Base-by-base conservation (phyloP, 768 basidiomycete species). In the Atractiella rhizophila region DNA sequence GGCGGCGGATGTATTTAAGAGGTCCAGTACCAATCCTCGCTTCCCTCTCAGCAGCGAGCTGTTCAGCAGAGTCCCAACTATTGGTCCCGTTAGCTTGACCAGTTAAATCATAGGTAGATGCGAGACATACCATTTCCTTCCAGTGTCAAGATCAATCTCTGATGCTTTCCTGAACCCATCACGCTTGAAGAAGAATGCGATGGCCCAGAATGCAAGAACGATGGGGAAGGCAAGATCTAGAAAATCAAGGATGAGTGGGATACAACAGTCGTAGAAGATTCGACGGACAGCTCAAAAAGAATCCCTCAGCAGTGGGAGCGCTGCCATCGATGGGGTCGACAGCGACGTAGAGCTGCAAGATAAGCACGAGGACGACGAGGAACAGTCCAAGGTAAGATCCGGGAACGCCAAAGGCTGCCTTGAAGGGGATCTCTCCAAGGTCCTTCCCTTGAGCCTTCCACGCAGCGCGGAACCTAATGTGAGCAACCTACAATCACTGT, bases 111-210 rank as follows among this genome's bases (percentile, higher is more conserved):
- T n/a, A n/a, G n/a, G n/a, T n/a, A n/a, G n/a, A n/a, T n/a, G n/a
- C n/a, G n/a, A n/a, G n/a, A n/a, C n/a, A n/a, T n/a, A 53, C 12
- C 30, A 35, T 39, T 53, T 52, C 36, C 53, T 40, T 7, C 53
- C 53, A 12, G 53, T 53, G 39, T 50, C 47, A 35, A 54, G 39
- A 39, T 53, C 51, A 31, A 54, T 52, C 35, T 54, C 49, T 42
- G 40, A 37, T 4, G 37, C 44, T 30, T 44, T 48, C 27, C 38
- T 24, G 4, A 51, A 48, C 2, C 40, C 34, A 0, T 46, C 46
- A 15, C 53, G 45, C 44, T 51, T 49, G 44, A 38, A 51, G 45
- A 44, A 18, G 40, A 16, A 48, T 2, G 44, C 51, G 32, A 36
- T 35, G 20, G 48, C 35, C 39, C 46, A 54, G 44, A 52, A 48